Conservation (phyloP, 371 early-diverging fungal species). For the Funneliformis caledonium region DNA sequence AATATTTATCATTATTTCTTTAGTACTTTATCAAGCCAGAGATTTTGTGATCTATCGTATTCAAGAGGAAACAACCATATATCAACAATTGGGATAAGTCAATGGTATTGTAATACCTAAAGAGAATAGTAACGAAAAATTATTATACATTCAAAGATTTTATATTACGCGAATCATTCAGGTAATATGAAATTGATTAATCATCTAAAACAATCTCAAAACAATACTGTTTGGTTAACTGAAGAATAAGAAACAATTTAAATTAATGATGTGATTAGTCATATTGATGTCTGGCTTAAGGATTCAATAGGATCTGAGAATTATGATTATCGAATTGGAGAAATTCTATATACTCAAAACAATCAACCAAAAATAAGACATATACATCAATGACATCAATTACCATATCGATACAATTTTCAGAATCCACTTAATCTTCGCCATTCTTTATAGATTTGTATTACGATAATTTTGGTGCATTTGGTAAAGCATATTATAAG, state of each 20-base stretch:
- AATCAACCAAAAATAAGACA: not conserved
- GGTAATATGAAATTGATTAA: not conserved
- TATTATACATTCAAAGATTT: not conserved
- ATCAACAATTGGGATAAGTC: not conserved
- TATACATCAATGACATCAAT: not conserved
- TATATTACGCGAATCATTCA: not conserved
- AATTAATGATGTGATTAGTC: not conserved
- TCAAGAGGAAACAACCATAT: not conserved
- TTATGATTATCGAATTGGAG: not conserved
- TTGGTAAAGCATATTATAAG: too few species aligned
- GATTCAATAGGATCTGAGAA: not conserved
- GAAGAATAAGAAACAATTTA: not conserved
- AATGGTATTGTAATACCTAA: not conserved
- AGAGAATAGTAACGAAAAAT: not conserved
- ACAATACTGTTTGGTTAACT: not conserved
- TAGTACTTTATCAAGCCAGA: not conserved
- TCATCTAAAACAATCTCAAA: not conserved
- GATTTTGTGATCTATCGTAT: not conserved
- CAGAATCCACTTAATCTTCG: too few species aligned
- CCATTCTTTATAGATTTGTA: too few species aligned
- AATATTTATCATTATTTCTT: not conserved
- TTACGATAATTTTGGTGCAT: too few species aligned
- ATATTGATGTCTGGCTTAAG: not conserved
- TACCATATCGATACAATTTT: too few species aligned
- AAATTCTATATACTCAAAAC: not conserved